A percentile compares a stretch with the other conserved stretches of the same genome.
These are phyloP conservation scores for Trichoderma arundinaceum DNA, from an alignment of 2,329 filamentous ascomycete species.

Conservation along the genomic window DNA sequence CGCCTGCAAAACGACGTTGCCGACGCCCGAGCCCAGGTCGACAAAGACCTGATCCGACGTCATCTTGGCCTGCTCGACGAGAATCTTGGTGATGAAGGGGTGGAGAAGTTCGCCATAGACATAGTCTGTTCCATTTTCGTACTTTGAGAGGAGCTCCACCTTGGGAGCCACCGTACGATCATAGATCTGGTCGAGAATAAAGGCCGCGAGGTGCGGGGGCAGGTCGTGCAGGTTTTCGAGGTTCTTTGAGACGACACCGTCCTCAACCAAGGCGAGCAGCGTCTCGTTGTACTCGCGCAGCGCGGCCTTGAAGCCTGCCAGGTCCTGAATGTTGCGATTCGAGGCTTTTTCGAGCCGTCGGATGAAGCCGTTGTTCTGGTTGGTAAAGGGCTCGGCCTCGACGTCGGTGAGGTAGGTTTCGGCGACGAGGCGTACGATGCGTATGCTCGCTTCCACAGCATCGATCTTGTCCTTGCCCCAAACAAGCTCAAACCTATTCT, in stretches of 20 bases:
- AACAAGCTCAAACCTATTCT: constrained; percentile 64
- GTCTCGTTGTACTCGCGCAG: constrained; percentile 78
- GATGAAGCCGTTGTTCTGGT: constrained; percentile 75
- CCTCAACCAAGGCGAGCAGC: constrained; percentile 67
- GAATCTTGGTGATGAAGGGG: constrained; percentile 81
- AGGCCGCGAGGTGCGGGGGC: constrained; percentile 73
- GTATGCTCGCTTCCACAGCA: constrained; percentile 73
- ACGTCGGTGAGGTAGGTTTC: constrained; percentile 78
- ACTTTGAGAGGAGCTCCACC: constrained; percentile 81
- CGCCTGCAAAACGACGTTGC: constrained; percentile 93
- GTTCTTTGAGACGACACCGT: constrained; percentile 74
- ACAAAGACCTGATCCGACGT: constrained; percentile 87
- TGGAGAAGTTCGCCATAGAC: constrained; percentile 93
- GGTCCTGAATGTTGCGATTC: constrained; percentile 66
- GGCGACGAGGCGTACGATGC: constrained; percentile 71
- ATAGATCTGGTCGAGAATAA: constrained; percentile 87
- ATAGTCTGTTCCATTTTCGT: constrained; percentile 89
- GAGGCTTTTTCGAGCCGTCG: constrained; percentile 78
- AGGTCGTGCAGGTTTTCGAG: constrained; percentile 72
- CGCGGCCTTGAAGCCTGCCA: constrained; percentile 72
- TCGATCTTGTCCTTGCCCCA: constrained; percentile 80
- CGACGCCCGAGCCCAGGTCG: constrained; percentile 93
- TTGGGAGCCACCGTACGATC: constrained; percentile 89
- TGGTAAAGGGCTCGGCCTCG: constrained; percentile 69
- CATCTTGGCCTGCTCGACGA: constrained; percentile 75